A percentile compares a stretch with the other conserved stretches of the same genome.
phyloP scores from a whole-genome alignment of 2,329 filamentous ascomycete species.

The Dryadomyces quercivorus region DNA sequence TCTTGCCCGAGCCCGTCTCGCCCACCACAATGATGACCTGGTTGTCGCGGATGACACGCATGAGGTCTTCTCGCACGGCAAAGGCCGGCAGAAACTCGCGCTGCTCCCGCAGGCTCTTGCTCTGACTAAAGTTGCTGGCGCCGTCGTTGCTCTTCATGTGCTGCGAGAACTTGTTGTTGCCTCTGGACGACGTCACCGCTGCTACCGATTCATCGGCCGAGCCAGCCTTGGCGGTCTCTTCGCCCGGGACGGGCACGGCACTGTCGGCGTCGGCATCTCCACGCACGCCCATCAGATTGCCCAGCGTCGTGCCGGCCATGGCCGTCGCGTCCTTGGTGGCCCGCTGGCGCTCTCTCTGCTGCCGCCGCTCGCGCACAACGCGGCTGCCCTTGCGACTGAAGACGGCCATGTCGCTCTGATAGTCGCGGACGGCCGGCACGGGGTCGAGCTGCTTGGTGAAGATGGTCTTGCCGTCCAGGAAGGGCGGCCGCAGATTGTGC shows the following conservation, averaged over 20 bases:
- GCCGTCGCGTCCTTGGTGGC: slow-evolving; percentile 94
- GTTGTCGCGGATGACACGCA: slow-evolving; percentile 89
- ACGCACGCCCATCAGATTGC: slow-evolving; percentile 91
- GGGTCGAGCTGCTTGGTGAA: slow-evolving; percentile 97
- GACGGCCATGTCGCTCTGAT: slow-evolving; percentile 97
- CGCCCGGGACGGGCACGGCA: slow-evolving; percentile 62
- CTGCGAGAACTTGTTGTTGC: slow-evolving; percentile 66
- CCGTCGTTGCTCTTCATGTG: slow-evolving; percentile 81
- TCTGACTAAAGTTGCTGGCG: slow-evolving; percentile 85
- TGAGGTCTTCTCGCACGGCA: slow-evolving; percentile 83
- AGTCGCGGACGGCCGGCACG: slow-evolving; percentile 81
- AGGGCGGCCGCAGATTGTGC: slow-evolving; percentile 87
- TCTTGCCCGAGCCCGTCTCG: slow-evolving; percentile 95
- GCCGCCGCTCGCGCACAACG: slow-evolving; percentile 80
- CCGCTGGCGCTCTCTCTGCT: slow-evolving; percentile 85
- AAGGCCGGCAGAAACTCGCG: slow-evolving; percentile 90
- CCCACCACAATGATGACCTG: slow-evolving; percentile 95
- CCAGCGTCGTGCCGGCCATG: slow-evolving; percentile 78
- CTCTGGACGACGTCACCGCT: slow-evolving; percentile 18
- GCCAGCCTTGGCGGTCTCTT: slow-evolving; percentile 39
- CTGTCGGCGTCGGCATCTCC: slow-evolving; percentile 91
- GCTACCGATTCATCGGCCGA: slow-evolving; percentile 17
- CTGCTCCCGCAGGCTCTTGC: slow-evolving; percentile 81
- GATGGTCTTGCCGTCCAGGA: slow-evolving; percentile 85
- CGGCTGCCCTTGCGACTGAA: slow-evolving; percentile 92